Evolutionary conservation across 2,329 filamentous ascomycete species (phyloP).

Genomic region (Aspergillus sp.): DNA sequence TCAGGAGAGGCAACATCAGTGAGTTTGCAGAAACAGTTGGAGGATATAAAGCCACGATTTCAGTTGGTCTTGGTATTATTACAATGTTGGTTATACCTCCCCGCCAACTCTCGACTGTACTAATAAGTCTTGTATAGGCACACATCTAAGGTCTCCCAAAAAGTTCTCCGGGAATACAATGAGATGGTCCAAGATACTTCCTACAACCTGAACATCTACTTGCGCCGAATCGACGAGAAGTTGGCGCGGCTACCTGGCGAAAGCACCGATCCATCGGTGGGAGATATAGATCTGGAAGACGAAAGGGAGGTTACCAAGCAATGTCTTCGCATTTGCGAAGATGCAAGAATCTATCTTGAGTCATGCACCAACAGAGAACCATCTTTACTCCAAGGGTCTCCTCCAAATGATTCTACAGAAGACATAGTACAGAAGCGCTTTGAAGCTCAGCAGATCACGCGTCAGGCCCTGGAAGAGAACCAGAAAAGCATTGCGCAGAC

Average conservation of each 20-base stretch:
- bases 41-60: conserved; percentile 43
- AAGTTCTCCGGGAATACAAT: conserved; percentile 37
- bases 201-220: conserved; percentile 35
- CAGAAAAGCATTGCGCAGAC: conserved; percentile 31
- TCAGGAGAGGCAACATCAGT: conserved; percentile 42
- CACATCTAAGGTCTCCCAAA: conserved; percentile 28
- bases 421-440: conserved; percentile 22
- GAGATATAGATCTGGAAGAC: conserved; percentile 34
- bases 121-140: conserved; percentile 28
- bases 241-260: conserved; percentile 21
- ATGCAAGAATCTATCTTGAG: conserved; percentile 36
- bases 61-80: conserved; percentile 37
- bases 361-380: conserved; percentile 30
- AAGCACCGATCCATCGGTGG: conserved; percentile 17
- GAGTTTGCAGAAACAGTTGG: conserved; percentile 41
- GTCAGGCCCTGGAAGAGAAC: conserved; percentile 31
- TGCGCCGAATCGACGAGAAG: conserved; percentile 39
- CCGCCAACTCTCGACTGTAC: conserved; percentile 14
- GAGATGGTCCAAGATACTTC: conserved; percentile 40
- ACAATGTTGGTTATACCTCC: conserved; percentile 32
- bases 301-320: conserved; percentile 39
- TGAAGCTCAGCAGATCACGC: conserved; percentile 34
- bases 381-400: conserved; percentile 14
- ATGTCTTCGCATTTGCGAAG: conserved; percentile 42
- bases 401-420: conserved; percentile 2